Percentiles rank a stretch among this genome's conserved stretches.
phyloP scores from a whole-genome alignment of 1,139 yeast genomes.

The Geotrichum phurueaensis region DNA sequence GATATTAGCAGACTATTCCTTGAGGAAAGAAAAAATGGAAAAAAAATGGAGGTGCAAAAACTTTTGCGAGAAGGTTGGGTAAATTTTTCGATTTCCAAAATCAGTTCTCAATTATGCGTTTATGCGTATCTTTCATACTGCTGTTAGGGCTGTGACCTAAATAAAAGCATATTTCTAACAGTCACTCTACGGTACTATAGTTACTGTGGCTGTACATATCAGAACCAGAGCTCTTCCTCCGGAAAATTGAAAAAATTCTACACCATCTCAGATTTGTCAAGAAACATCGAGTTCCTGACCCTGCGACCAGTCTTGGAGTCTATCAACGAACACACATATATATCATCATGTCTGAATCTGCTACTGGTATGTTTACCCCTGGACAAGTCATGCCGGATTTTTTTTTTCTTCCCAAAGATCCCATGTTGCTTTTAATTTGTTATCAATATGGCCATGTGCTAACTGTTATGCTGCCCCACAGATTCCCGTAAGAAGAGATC shows the following conservation, averaged over 20 bases:
- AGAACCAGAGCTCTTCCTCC: background rate
- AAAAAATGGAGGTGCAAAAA: slow-evolving; percentile 17
- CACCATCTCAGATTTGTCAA: background rate
- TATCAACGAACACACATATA: background rate
- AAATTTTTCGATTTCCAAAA: slow-evolving; percentile 13
- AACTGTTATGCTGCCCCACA: background rate
- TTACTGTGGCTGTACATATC: background rate
- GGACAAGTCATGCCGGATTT: background rate
- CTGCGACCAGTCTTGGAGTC: background rate
- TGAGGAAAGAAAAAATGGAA: slow-evolving; percentile 29
- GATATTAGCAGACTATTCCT: slow-evolving; percentile 53
- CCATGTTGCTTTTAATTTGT: background rate
- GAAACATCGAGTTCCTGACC: background rate
- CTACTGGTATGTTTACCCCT: background rate
- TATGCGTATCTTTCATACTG: background rate
- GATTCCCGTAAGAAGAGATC: slow-evolving; percentile 60
- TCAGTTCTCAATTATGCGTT: background rate
- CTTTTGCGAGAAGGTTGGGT: slow-evolving; percentile 4
- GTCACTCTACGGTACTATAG: background rate
- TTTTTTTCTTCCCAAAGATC: background rate
- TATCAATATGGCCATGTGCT: background rate
- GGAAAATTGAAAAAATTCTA: background rate
- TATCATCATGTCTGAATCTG: background rate
- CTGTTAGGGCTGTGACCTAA: slow-evolving; percentile 1
- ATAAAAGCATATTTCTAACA: background rate